phyloP scores from a whole-genome alignment of 2,329 filamentous ascomycete species.

The Diaporthe caulivora region DNA sequence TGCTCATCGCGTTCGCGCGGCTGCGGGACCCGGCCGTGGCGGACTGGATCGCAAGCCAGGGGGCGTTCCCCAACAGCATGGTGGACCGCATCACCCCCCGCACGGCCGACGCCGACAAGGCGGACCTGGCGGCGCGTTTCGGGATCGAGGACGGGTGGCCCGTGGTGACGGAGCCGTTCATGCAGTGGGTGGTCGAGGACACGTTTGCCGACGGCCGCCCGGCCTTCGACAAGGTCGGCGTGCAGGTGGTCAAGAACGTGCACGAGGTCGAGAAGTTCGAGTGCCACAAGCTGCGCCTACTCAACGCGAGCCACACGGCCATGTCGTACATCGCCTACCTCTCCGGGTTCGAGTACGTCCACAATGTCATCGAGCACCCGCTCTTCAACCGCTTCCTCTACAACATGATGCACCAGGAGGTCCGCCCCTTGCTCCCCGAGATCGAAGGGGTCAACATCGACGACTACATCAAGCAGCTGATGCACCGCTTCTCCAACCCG shows the following conservation, averaged over 20 bases:
- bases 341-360: slow-evolving; percentile 66
- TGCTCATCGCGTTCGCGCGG: slow-evolving; percentile 64
- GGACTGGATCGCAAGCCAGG: slow-evolving; percentile 61
- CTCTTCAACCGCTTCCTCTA: slow-evolving; percentile 60
- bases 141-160: slow-evolving; percentile 65
- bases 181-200: slow-evolving; percentile 69
- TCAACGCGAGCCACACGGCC: slow-evolving; percentile 66
- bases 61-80: slow-evolving; percentile 67
- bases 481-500: slow-evolving; percentile 68
- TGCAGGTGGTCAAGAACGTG: slow-evolving; percentile 64
- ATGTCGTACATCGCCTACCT: slow-evolving; percentile 64
- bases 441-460: slow-evolving; percentile 65
- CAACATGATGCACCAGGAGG: slow-evolving; percentile 68
- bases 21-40: slow-evolving; percentile 61
- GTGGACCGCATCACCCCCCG: slow-evolving; percentile 68
- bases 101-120: slow-evolving; percentile 59
- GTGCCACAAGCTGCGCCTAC: slow-evolving; percentile 68
- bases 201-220: slow-evolving; percentile 64
- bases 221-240: slow-evolving; percentile 64
- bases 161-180: slow-evolving; percentile 67
- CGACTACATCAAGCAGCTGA: slow-evolving; percentile 64
- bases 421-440: slow-evolving; percentile 63
- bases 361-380: slow-evolving; percentile 65
- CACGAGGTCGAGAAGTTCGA: slow-evolving; percentile 66
- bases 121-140: slow-evolving; percentile 56